A percentile compares a stretch with the other conserved stretches of the same genome.
Evolutionary conservation across 1,284 basidiomycete genomes (phyloP).

Genomic region (Tremellales sp.): DNA sequence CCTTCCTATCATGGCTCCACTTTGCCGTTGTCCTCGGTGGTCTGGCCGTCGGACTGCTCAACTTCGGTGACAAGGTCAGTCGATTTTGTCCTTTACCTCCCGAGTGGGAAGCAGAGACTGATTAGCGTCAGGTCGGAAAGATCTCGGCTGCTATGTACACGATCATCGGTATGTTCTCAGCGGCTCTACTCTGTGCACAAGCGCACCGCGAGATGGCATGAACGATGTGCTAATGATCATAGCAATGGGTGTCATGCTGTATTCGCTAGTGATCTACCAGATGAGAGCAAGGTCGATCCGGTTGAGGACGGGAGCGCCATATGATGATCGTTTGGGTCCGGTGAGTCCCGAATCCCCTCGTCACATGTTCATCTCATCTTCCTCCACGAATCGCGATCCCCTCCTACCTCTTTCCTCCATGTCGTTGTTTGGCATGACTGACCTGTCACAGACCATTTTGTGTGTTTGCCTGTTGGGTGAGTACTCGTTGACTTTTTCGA

Average conservation of each 20-base stretch:
- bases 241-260: constrained; percentile 97
- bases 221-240: too few species aligned
- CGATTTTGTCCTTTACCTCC: background rate
- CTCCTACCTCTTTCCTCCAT: background rate
- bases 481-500: constrained; percentile 41
- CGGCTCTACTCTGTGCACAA: background rate
- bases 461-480: constrained; percentile 78
- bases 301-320: constrained; percentile 84
- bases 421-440: background rate
- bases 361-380: constrained; percentile 37
- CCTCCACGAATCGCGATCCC: background rate
- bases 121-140: constrained; percentile 45
- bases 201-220: too few species aligned
- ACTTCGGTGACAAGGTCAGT: constrained; percentile 87
- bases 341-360: constrained; percentile 51
- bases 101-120: constrained; percentile 1
- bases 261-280: constrained; percentile 91
- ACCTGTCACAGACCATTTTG: constrained; percentile 68
- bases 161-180: constrained; percentile 41
- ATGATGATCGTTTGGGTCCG: constrained; percentile 90
- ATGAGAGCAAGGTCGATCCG: constrained; percentile 94
- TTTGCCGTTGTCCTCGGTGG: constrained; percentile 91
- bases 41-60: constrained; percentile 90
- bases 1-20: constrained; percentile 94
- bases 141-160: constrained; percentile 51